Conservation (phyloP, 441 rosid species). For the Metrosideros polymorpha region DNA sequence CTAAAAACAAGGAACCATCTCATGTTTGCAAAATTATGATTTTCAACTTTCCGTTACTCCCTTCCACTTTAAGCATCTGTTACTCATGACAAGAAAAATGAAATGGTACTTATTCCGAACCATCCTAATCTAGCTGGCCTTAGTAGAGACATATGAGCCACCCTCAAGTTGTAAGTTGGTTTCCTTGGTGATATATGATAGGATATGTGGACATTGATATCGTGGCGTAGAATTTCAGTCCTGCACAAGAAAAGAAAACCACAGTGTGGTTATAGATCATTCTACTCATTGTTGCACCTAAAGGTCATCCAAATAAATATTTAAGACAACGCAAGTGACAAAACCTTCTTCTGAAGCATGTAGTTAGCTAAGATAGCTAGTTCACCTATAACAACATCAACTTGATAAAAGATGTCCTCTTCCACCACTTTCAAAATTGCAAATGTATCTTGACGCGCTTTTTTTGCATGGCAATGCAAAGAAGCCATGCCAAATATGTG, state of each 20-base stretch:
- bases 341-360: not conserved
- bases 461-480: not conserved
- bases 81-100: not conserved
- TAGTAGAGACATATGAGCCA: constrained; percentile 63
- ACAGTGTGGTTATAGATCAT: no score
- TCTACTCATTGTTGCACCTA: no score
- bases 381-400: not conserved
- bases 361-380: not conserved
- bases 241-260: constrained; percentile 13
- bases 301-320: no score
- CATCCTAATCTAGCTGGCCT: no score
- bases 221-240: constrained; percentile 82
- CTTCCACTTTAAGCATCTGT: not conserved
- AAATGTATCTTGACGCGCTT: not conserved
- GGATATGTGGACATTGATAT: constrained; percentile 76
- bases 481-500: not conserved
- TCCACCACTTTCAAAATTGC: not conserved
- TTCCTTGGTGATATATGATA: constrained; percentile 77
- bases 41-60: no score
- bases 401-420: not conserved
- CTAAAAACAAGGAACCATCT: no score
- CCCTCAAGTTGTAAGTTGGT: constrained; percentile 75
- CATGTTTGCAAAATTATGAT: no score
- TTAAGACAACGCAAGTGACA: not conserved
- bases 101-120: not conserved